Evolutionary conservation across 2,329 filamentous ascomycete genomes (phyloP).

Genomic region (Neofusicoccum parvum): DNA sequence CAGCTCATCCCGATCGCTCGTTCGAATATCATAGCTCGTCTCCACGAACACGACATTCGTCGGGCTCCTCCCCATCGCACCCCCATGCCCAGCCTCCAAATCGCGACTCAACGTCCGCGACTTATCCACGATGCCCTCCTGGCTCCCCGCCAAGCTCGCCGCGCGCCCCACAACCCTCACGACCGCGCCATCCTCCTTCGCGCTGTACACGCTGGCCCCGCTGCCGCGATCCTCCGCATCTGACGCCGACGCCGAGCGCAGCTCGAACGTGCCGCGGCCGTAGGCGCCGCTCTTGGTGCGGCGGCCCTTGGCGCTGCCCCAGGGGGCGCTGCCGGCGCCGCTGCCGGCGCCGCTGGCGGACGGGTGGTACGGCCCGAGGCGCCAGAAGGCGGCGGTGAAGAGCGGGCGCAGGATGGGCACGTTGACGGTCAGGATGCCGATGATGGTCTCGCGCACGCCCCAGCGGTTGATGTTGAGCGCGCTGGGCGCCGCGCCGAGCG

Average conservation of each 20-base stretch:
- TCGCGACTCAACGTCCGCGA: neutral
- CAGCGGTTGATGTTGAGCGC: constrained; percentile 41
- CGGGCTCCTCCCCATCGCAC: neutral
- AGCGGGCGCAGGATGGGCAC: constrained; percentile 37
- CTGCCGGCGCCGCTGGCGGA: neutral
- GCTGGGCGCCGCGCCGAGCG: constrained; percentile 31
- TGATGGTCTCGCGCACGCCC: constrained; percentile 41
- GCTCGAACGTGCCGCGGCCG: neutral
- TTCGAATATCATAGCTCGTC: constrained; percentile 9
- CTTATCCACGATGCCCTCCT: neutral
- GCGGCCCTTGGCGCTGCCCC: neutral
- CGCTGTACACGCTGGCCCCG: neutral
- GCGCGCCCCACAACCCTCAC: neutral
- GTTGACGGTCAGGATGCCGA: constrained; percentile 42
- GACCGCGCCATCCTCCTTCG: neutral
- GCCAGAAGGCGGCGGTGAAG: constrained; percentile 34
- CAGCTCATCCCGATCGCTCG: neutral
- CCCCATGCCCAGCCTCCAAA: neutral
- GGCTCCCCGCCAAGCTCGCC: neutral
- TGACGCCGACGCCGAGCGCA: neutral
- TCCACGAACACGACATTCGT: neutral
- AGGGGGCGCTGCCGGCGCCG: too few species aligned
- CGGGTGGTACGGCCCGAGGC: constrained; percentile 22
- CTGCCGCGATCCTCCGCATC: neutral
- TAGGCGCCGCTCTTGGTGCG: neutral